Evolutionary conservation across 371 early-diverging fungal species (phyloP), one percentile per base, ranked within the genome.

Genomic region (Blakeslea trispora): DNA sequence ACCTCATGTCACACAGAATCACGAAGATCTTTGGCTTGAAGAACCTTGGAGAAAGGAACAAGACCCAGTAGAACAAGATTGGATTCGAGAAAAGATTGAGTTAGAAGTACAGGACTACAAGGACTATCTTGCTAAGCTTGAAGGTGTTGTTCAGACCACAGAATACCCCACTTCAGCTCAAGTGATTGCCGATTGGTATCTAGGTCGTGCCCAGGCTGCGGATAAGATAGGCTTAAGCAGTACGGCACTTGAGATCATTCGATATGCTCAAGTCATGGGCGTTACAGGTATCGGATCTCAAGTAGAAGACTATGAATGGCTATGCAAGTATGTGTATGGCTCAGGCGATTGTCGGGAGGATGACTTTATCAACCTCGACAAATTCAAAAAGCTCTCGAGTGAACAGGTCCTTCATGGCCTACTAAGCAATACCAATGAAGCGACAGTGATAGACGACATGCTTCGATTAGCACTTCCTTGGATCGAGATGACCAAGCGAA

Each of bases 271-370:
- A 28, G 72, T 71, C 17, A 76, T 79, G 64, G 67, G 79, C 15
- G 82, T 87, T 1, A 55, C 66, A 1, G 72, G 71, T 10, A 61
- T 89, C 24, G 81, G 81, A 23, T 53, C 57, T 0, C 48, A 81
- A 17, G 70, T 69, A 24, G 69, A 72, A 34, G 79, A 85, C 28
- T 71, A 86, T 18, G 81, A 75, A 37, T 86, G 85, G 57, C 61
- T 91, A 19, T 82, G 76, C 54, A 81, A 81, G 55, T 71, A 88
- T 9, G 61, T 86, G 0, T 86, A 89, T 57, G 77, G 71, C 3
- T 64, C 78, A 22, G 32, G 15, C 7, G 7, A 28, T 28, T 7
- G 7, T 15, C 23, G 46, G 0, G 61, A 53, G 5, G 59, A 70
- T 5, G 9, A 53, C 15, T 68, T 73, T 23, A 57, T 81, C 0